Evolutionary conservation across 768 basidiomycete genomes (phyloP), one percentile per base, ranked within the genome.

Genomic region (Leccinum olivaceopallidum): DNA sequence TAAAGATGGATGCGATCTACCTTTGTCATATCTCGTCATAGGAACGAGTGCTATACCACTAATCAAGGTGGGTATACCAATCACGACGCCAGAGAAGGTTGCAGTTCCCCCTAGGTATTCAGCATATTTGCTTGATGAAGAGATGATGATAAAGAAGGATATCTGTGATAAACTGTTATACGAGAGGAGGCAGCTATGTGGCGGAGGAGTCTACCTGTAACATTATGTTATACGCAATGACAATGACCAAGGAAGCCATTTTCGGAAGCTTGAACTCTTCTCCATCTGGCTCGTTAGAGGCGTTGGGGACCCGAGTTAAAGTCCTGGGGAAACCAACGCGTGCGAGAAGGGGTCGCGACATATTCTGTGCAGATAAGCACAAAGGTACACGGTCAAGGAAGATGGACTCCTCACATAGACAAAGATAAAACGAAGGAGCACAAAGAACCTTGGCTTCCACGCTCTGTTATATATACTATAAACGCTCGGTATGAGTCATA

Each of bases 141-240:
- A 85, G 5, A 90, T 84, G 47, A 88, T 78, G 59, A 88, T 82
- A 71, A 88, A 90, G 74, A 89, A 89, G 0, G 85, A 83, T 5
- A 86, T 68, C 88, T 44, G 42, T 44, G 2, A 36, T n/a, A 4
- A 6, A n/a, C 1, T n/a, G n/a, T 44, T 44, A n/a, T 10, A 44
- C n/a, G 4, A 42, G 42, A n/a, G 8, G 42, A 5, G n/a, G n/a
- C 42, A 44, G n/a, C 42, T n/a, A 44, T n/a, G 37, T 39, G n/a
- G 42, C 1, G n/a, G 4, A 42, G 1, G 9, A 10, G 9, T n/a
- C 4, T 42, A 42, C 42, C n/a, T 42, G n/a, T 9, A 83, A 63
- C 36, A 83, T 58, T 0, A 73, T 65, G 63, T 81, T 84, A 37
- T 78, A 75, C 20, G 69, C 26, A 5, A 85, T 66, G 18, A 85